Evolutionary conservation across 345 rosid genomes (phyloP).

Genomic region (Linum lewisii): DNA sequence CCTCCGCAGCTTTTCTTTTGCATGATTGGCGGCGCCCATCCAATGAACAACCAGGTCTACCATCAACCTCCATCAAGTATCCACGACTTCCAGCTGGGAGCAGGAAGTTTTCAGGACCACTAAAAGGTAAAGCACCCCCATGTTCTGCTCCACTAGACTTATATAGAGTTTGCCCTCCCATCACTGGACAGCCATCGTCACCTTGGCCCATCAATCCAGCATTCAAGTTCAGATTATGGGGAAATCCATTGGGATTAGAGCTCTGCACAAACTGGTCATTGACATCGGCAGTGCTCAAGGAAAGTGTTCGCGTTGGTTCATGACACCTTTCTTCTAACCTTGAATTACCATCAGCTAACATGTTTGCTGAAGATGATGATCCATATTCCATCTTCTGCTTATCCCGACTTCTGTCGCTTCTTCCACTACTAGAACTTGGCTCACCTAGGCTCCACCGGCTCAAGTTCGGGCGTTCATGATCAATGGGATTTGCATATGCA

Average conservation of each 20-base stretch:
- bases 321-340: slow-evolving; percentile 37
- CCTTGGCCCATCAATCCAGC: slow-evolving; percentile 43
- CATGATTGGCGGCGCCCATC: slow-evolving; percentile 52
- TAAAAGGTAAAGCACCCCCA: slow-evolving; percentile 23
- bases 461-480: slow-evolving; percentile 41
- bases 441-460: slow-evolving; percentile 44
- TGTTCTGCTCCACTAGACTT: slow-evolving; percentile 30
- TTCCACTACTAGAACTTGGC: slow-evolving; percentile 46
- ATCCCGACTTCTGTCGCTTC: slow-evolving; percentile 27
- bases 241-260: slow-evolving; percentile 24
- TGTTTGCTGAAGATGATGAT: slow-evolving; percentile 28
- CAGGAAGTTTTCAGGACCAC: slow-evolving; percentile 23
- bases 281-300: slow-evolving; percentile 26
- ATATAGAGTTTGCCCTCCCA: slow-evolving; percentile 28
- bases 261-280: slow-evolving; percentile 36
- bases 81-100: slow-evolving; percentile 39
- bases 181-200: slow-evolving; percentile 29
- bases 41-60: slow-evolving; percentile 36
- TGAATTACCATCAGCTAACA: slow-evolving; percentile 22
- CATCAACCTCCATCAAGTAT: slow-evolving; percentile 28
- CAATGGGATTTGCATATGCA: slow-evolving; percentile 32
- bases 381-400: slow-evolving; percentile 37
- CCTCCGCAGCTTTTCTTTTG: slow-evolving; percentile 77
- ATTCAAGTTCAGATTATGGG: slow-evolving; percentile 48
- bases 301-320: slow-evolving; percentile 22